Percentiles rank a stretch among this genome's conserved stretches.
Conservation (phyloP, 805 yeast species). For the Scheffersomyces lignosus region DNA sequence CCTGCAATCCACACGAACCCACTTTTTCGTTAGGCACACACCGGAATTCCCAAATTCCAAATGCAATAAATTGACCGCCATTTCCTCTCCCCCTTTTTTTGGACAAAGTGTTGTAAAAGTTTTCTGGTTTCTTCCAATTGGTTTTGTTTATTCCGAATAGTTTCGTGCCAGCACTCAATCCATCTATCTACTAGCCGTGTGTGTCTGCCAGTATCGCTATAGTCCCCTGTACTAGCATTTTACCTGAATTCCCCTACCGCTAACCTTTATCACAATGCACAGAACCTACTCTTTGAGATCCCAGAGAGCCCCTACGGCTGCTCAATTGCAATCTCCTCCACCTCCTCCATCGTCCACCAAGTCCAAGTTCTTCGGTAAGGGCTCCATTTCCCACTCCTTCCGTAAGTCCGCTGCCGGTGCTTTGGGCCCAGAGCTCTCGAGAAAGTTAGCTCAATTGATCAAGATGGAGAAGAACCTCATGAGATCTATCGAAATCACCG, state of each 20-base stretch:
- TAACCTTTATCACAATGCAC: no score
- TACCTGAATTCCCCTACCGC: no score
- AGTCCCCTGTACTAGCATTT: no score
- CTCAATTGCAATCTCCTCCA: slow-evolving; percentile 77
- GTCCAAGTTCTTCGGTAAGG: slow-evolving; percentile 70
- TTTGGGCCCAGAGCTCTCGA: slow-evolving; percentile 91
- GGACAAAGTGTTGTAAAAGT: no score
- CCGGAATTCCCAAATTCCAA: not conserved
- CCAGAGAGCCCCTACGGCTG: slow-evolving; percentile 78
- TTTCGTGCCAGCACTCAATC: no score
- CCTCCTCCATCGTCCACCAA: slow-evolving; percentile 79
- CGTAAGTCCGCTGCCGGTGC: slow-evolving; percentile 88
- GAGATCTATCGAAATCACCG: slow-evolving; percentile 90
- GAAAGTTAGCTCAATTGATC: slow-evolving; percentile 86
- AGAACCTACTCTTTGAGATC: slow-evolving; percentile 83
- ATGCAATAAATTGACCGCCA: no score
- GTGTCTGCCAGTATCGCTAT: no score
- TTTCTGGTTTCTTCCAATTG: no score
- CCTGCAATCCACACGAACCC: not conserved
- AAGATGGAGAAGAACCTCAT: slow-evolving; percentile 96
- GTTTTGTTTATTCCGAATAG: no score
- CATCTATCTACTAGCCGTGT: no score
- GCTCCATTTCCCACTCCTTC: slow-evolving; percentile 65
- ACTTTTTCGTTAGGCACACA: not conserved
- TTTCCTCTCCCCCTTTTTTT: no score